A percentile compares a stretch with the other conserved stretches of the same genome.
Evolutionary conservation across 1,284 basidiomycete species (phyloP).

Genomic region (Marasmius sp.): DNA sequence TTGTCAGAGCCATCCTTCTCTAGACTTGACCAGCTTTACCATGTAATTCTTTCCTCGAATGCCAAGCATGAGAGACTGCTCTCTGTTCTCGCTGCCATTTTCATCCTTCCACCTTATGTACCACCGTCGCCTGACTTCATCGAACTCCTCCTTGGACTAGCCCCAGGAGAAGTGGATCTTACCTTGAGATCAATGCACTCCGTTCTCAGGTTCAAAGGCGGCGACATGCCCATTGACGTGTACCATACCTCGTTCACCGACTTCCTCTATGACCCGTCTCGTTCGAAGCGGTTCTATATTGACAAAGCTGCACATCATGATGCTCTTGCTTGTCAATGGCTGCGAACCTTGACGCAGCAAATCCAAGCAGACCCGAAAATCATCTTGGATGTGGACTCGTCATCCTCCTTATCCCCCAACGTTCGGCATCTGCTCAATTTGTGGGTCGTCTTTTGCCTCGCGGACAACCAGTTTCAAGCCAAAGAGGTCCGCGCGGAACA

Average conservation of each 20-base stretch:
- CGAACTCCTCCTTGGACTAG: background rate
- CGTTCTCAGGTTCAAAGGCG: background rate
- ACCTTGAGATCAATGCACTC: background rate
- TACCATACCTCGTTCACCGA: background rate
- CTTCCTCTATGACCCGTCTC: background rate
- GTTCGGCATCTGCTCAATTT: too few relatives aligned
- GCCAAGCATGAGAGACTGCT: background rate
- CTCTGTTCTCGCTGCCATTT: background rate
- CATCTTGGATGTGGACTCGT: too few relatives aligned
- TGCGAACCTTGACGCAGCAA: background rate
- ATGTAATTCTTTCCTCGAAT: background rate
- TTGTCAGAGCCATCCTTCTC: background rate
- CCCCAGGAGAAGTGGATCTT: background rate
- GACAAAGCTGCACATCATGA: background rate
- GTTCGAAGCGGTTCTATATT: background rate
- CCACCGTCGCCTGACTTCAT: background rate
- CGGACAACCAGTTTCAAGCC: too few relatives aligned
- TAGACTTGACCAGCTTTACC: conserved; percentile 21
- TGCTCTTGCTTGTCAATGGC: background rate
- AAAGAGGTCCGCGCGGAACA: too few relatives aligned
- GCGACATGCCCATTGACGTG: background rate
- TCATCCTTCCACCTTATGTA: background rate
- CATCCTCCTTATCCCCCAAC: too few relatives aligned
- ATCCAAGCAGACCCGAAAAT: background rate
- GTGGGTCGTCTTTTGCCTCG: too few relatives aligned